Evolutionary conservation across 192 early-diverging fungal species (phyloP), one percentile per base, ranked within the genome.

Genomic region (Gryganskiella cystojenkinii): DNA sequence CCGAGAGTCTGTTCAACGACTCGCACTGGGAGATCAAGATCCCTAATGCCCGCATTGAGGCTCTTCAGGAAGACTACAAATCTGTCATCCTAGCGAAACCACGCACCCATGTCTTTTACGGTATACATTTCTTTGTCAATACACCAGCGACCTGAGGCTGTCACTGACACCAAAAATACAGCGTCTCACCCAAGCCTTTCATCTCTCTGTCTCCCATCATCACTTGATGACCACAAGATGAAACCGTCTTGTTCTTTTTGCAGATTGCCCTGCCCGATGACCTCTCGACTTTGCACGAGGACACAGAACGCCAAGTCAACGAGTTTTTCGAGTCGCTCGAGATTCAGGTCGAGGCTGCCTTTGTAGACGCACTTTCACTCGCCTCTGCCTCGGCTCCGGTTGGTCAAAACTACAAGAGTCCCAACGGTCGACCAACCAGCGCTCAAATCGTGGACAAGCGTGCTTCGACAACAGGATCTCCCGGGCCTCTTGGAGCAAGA

Each of bases 291-390:
- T 67, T 56, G 64, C 81, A 40, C 42, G 79, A 49, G 56, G 80
- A 54, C 47, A 81, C 45, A 17, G 43, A 11, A 43, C 70, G 47
- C 20, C 75, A 69, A 6, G 82, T 80, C 3, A 60, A 70, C 9
- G 61, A 70, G 10, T 83, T 88, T 63, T 88, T 82, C 43, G 56
- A 82, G 11, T 78, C 83, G 31, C 66, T 88, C 8, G 87, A 88
- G 56, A 82, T 88, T 25, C 81, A 83, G 54, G 78, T 86, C 20
- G 87, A 88, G 44, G 87, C 87, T 5, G 79, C 85, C 13, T 72
- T 86, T 70, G 69, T 71, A 1, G 87, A 88, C 35, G 51, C 64
- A 27, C 47, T 45, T 22, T 43, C 69, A 3, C 37, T 64, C 22
- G 66, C 58, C 0, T 43, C 44, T 13, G 59, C 28, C 53, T 67